Base-by-base conservation (phyloP, 2,329 filamentous ascomycete genomes). In the Hypoxylon sp. region DNA sequence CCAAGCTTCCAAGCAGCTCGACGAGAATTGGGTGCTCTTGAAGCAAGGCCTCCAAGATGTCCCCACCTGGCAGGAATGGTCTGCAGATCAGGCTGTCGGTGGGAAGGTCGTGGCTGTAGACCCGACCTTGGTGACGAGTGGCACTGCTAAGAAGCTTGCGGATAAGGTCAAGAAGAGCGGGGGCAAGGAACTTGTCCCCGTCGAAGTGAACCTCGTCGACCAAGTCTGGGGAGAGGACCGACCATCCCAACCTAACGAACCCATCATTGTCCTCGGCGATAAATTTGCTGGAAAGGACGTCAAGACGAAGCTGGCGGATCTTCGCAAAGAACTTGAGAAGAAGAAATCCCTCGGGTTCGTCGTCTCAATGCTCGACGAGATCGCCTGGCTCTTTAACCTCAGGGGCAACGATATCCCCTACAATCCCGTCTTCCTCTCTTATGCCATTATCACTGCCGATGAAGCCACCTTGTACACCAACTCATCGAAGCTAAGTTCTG, bases 371-470 rank as follows among this genome's bases (percentile, higher is more conserved):
- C 85, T 99, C 38, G 95, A 99, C 70, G 95, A 99, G 75, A 87
- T 97, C 68, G 95, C 95, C 9, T 99, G 95, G 95, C 82, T 99
- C n/a, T 97, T 97, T 80, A 99, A 99, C 76, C 79, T 99, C 45
- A 88, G 95, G 67, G 95, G 95, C 67, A 95, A 84, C 73, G 95
- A 98, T 72, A 98, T 99, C 64, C 91, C 92, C 0, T 99, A 95
- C 79, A 99, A 99, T 72, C 95, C 95, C 0, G 95, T 99, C 46
- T 98, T 99, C 80, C 98, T 98, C 77, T 95, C 94, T 13, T 99
- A 98, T 70, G 94, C 94, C 40, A 84, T 95, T 37, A 80, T 99
- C 62, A 98, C 95, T 2, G 86, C 88, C 1, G 87, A 82, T 9
- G 80, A 85, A 1, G 91, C 89, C 20, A 92, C 88, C 1, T 82